Conservation (phyloP, 1,284 basidiomycete genomes). For the Cystobasidium sp. region DNA sequence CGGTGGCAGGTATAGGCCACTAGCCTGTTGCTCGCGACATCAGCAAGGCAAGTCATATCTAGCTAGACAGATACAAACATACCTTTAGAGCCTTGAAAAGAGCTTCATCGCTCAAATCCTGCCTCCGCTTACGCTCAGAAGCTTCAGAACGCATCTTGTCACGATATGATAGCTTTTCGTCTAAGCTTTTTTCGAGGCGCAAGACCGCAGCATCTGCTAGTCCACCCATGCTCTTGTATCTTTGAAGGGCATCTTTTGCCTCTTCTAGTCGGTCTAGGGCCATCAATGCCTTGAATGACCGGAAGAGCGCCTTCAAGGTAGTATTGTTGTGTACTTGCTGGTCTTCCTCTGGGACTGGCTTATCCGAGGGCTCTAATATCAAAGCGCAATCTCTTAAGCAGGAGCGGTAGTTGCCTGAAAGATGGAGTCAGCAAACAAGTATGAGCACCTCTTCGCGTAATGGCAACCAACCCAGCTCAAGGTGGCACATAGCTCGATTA, state of each 20-base stretch:
- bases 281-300: conserved; percentile 75
- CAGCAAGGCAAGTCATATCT: neutral
- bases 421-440: neutral
- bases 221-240: conserved; percentile 59
- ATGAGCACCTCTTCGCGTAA: neutral
- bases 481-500: conserved; percentile 90
- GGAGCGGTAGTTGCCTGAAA: conserved; percentile 78
- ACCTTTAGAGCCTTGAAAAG: conserved; percentile 55
- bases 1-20: conserved; percentile 65
- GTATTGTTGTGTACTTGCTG: conserved; percentile 44
- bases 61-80: neutral
- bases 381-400: conserved; percentile 81
- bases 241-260: conserved; percentile 74
- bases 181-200: conserved; percentile 49
- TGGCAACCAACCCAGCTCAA: conserved; percentile 72
- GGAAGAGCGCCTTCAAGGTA: conserved; percentile 81
- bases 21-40: conserved; percentile 61
- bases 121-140: conserved; percentile 62
- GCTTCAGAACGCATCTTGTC: conserved; percentile 61
- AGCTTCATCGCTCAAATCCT: conserved; percentile 60
- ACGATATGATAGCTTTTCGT: conserved; percentile 46
- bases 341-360: conserved; percentile 47
- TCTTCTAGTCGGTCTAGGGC: conserved; percentile 75
- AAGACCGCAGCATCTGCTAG: conserved; percentile 45
- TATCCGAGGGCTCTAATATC: conserved; percentile 63